Percentiles rank a stretch among this genome's conserved stretches.
Evolutionary conservation across 2,329 filamentous ascomycete genomes (phyloP).

Genomic region (Pseudogymnoascus sp.): DNA sequence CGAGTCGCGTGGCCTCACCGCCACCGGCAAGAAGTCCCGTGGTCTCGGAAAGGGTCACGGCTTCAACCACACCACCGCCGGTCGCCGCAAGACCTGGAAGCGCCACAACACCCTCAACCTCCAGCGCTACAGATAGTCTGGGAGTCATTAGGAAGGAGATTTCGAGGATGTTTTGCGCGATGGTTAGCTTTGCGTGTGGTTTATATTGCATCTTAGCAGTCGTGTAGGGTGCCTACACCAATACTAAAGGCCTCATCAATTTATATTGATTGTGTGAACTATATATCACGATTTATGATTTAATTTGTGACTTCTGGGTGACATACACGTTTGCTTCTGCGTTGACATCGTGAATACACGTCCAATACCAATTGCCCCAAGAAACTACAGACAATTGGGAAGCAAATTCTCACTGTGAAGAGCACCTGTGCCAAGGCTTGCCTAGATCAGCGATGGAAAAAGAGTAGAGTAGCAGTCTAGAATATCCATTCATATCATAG

Average conservation of each 20-base stretch:
- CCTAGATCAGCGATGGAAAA: neutral
- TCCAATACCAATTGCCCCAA: neutral
- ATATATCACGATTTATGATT: conserved; percentile 13
- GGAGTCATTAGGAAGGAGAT: neutral
- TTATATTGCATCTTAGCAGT: conserved; percentile 9
- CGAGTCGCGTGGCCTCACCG: conserved; percentile 92
- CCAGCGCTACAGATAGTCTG: conserved; percentile 85
- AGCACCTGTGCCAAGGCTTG: neutral
- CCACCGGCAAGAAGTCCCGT: conserved; percentile 98
- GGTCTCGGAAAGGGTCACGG: conserved; percentile 98
- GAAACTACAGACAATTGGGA: neutral
- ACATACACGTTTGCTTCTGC: neutral
- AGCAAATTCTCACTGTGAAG: neutral
- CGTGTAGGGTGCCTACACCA: conserved; percentile 6
- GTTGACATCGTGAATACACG: neutral
- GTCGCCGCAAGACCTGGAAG: conserved; percentile 99
- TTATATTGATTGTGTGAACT: conserved; percentile 13
- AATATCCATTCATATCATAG: conserved; percentile 11
- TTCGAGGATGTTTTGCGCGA: conserved; percentile 4
- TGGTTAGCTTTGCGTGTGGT: conserved; percentile 11
- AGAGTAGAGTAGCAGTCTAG: neutral
- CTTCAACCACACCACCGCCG: conserved; percentile 97
- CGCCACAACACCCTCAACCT: conserved; percentile 98
- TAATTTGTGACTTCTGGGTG: neutral
- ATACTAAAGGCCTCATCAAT: conserved; percentile 12